Evolutionary conservation across 441 rosid species (phyloP).

Genomic region (Heliophila coronopifolia): DNA sequence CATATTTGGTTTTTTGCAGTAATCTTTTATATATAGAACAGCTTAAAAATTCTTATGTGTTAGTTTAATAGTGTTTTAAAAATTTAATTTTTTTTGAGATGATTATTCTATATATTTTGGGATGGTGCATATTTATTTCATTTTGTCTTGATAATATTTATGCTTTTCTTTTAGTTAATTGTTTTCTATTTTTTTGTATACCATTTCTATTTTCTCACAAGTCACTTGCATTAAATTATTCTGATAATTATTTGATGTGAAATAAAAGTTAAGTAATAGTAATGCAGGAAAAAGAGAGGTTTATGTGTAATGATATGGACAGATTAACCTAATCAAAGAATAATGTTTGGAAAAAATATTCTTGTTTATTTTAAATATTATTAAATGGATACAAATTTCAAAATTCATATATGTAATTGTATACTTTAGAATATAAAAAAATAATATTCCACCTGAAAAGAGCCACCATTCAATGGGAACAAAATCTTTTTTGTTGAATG

Average conservation of each 20-base stretch:
- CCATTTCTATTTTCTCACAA: neutral
- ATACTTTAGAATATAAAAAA: constrained; percentile 9
- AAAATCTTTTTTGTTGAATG: constrained; percentile 31
- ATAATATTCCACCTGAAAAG: constrained; percentile 31
- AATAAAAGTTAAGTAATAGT: constrained; percentile 11
- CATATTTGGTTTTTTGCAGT: neutral
- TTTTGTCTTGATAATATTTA: neutral
- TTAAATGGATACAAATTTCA: constrained; percentile 17
- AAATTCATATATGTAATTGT: constrained; percentile 15
- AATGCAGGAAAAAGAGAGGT: constrained; percentile 26
- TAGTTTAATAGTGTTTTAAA: too few relatives aligned
- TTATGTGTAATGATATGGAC: constrained; percentile 24
- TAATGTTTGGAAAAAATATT: constrained; percentile 18
- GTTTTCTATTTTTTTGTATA: neutral
- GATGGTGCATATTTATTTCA: too few relatives aligned
- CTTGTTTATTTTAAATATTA: constrained; percentile 13
- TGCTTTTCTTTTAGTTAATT: too few relatives aligned
- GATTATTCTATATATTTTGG: neutral
- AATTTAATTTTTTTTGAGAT: too few relatives aligned
- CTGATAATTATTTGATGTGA: constrained; percentile 24
- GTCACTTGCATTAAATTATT: constrained; percentile 15
- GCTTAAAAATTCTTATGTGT: too few relatives aligned
- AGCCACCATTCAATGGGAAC: constrained; percentile 32
- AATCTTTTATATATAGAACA: neutral
- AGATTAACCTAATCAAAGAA: constrained; percentile 24